phyloP scores from a whole-genome alignment of 1,284 basidiomycete species.

The Fomitopsis betulina region DNA sequence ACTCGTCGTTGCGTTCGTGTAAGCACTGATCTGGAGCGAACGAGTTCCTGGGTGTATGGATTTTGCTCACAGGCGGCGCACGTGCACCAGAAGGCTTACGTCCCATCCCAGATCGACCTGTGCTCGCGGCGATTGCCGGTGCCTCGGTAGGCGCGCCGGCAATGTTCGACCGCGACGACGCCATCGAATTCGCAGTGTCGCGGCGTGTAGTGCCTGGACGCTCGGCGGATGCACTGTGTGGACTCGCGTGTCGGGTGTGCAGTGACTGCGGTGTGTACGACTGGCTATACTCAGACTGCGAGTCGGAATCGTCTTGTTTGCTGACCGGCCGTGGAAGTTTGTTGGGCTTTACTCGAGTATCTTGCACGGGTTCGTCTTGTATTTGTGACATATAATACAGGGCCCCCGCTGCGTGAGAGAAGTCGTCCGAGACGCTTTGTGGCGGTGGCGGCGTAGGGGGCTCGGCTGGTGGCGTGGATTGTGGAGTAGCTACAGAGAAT shows the following conservation, averaged over 20 bases:
- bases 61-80: slow-evolving; percentile 48
- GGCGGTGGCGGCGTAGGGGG: slow-evolving; percentile 9
- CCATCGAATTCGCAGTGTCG: slow-evolving; percentile 1
- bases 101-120: slow-evolving; percentile 19
- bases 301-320: slow-evolving; percentile 18
- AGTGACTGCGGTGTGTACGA: slow-evolving; percentile 20
- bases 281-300: slow-evolving; percentile 16
- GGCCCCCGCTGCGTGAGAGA: slow-evolving; percentile 52
- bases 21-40: slow-evolving; percentile 11
- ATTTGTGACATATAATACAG: slow-evolving; percentile 66
- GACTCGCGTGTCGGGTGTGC: slow-evolving; percentile 17
- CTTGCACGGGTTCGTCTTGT: slow-evolving; percentile 28
- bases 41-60: slow-evolving; percentile 16
- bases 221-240: slow-evolving; percentile 12
- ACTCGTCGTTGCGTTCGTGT: slow-evolving; percentile 11
- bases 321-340: slow-evolving; percentile 14
- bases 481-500: background rate
- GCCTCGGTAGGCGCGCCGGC: slow-evolving; percentile 5
- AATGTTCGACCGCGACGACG: slow-evolving; percentile 8
- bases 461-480: background rate
- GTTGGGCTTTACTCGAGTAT: slow-evolving; percentile 10
- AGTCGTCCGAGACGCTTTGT: slow-evolving; percentile 23
- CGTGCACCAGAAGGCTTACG: slow-evolving; percentile 77
- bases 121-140: slow-evolving; percentile 8
- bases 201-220: slow-evolving; percentile 9